Evolutionary conservation across 2,329 filamentous ascomycete species (phyloP).

Genomic region (Penicillium verrucosum): DNA sequence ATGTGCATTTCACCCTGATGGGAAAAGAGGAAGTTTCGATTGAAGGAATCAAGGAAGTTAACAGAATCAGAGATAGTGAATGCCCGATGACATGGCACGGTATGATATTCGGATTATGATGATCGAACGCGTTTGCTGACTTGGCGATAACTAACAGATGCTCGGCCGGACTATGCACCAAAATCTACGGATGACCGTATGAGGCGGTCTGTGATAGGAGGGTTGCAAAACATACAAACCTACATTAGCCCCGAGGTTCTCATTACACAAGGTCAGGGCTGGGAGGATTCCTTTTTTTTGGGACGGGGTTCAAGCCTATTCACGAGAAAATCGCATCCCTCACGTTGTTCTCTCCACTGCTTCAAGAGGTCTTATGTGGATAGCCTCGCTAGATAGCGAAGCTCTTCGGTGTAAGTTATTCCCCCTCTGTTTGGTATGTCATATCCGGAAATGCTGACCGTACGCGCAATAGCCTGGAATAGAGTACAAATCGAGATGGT

Average conservation of each 20-base stretch:
- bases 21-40: conserved; percentile 68
- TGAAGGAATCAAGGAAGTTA: conserved; percentile 68
- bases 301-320: conserved; percentile 56
- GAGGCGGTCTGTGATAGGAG: conserved; percentile 60
- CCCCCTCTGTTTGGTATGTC: background rate
- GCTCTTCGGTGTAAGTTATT: conserved; percentile 60
- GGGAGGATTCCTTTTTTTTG: conserved; percentile 68
- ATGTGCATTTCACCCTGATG: conserved; percentile 79
- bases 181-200: conserved; percentile 70
- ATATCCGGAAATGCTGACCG: conserved; percentile 8
- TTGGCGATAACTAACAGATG: conserved; percentile 49
- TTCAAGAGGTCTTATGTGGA: conserved; percentile 65
- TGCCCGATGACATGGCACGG: conserved; percentile 67
- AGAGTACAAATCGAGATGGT: conserved; percentile 75
- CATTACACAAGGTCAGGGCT: conserved; percentile 64
- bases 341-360: conserved; percentile 71
- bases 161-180: conserved; percentile 68
- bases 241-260: conserved; percentile 76
- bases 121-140: conserved; percentile 2
- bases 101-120: conserved; percentile 46
- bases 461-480: conserved; percentile 64
- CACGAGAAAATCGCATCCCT: conserved; percentile 53
- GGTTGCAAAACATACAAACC: conserved; percentile 66
- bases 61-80: conserved; percentile 65
- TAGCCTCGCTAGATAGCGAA: conserved; percentile 70